phyloP scores from a whole-genome alignment of 257 asterid species.

The Fraxinus anomala region DNA sequence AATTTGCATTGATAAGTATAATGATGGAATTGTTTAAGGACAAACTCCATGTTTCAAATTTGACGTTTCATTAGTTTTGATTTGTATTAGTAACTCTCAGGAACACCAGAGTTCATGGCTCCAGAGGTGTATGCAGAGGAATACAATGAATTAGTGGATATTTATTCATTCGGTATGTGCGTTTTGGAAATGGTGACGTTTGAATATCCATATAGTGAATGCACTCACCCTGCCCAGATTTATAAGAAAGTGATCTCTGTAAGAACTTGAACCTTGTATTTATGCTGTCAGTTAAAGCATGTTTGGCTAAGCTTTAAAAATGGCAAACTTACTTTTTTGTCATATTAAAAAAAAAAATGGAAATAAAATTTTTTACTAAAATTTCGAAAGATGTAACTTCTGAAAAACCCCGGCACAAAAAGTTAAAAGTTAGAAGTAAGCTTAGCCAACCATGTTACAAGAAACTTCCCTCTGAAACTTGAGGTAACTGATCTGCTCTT shows the following conservation, averaged over 20 bases:
- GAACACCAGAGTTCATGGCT: constrained; percentile 98
- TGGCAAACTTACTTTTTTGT: background rate
- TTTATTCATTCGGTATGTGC: constrained; percentile 89
- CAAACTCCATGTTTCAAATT: background rate
- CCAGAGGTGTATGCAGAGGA: constrained; percentile 87
- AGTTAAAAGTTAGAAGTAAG: background rate
- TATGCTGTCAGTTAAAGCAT: background rate
- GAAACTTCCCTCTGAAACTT: background rate
- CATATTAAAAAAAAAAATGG: background rate
- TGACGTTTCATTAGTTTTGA: background rate
- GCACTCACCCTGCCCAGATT: constrained; percentile 87
- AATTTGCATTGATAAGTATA: background rate
- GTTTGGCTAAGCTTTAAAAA: background rate
- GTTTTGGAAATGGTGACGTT: constrained; percentile 86
- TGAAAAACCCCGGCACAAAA: background rate
- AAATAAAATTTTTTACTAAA: background rate
- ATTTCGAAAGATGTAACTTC: background rate
- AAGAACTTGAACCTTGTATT: constrained; percentile 33
- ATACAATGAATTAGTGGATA: constrained; percentile 82
- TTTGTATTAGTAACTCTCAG: constrained; percentile 28
- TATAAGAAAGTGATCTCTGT: constrained; percentile 86
- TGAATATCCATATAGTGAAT: constrained; percentile 88
- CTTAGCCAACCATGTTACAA: background rate
- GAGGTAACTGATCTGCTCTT: background rate
- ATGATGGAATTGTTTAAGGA: background rate